Conservation (phyloP, 306 rosid species). For the Cucurbita argyrosperma region DNA sequence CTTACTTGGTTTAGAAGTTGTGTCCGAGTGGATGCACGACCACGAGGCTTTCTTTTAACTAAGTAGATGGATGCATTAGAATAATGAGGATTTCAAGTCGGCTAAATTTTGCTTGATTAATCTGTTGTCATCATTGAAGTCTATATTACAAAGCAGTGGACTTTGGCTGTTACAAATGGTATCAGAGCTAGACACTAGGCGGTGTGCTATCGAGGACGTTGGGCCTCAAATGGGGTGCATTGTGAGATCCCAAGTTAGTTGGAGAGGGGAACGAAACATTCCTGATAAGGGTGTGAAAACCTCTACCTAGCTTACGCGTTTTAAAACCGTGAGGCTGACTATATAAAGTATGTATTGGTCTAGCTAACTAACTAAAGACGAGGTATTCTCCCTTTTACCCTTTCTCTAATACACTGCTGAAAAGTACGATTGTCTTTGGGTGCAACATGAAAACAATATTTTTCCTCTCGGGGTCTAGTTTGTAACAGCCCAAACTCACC, state of each 20-base stretch:
- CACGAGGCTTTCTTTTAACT: not conserved
- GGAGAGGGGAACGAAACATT: no score
- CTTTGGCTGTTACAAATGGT: no score
- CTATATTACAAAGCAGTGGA: not conserved
- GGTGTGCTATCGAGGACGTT: no score
- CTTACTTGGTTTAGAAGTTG: not conserved
- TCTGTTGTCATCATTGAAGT: conserved; percentile 5
- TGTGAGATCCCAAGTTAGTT: no score
- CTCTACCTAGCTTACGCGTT: no score
- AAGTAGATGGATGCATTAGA: conserved; percentile 19
- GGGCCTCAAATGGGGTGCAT: no score
- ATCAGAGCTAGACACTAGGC: no score
- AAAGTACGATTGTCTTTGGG: not conserved
- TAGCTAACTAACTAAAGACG: not conserved
- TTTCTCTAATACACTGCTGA: not conserved
- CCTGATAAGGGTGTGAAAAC: no score
- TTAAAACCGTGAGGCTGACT: no score
- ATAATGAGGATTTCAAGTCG: conserved; percentile 79
- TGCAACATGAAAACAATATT: not conserved
- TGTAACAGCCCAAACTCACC: no score
- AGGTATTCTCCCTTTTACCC: not conserved
- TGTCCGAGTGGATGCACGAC: not conserved
- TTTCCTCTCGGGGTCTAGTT: not conserved
- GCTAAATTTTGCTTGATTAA: conserved; percentile 81
- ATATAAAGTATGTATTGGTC: not conserved